Percentiles rank a stretch among this genome's conserved stretches.
Evolutionary conservation across 1,284 basidiomycete genomes (phyloP).

Genomic region (Taiwanofungus camphoratus): DNA sequence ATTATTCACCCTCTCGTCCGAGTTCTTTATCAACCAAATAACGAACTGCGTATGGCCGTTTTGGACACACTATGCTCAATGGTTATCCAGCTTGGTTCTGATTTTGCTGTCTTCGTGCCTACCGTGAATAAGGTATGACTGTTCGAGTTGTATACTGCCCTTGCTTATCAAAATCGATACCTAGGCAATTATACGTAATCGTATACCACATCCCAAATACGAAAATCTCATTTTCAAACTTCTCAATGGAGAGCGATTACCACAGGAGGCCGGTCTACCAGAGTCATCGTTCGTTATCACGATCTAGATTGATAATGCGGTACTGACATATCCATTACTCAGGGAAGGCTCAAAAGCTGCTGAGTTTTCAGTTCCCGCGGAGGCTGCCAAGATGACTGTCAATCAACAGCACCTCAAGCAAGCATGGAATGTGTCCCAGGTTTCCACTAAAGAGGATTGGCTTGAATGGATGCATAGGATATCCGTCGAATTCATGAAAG

Average conservation of each 20-base stretch:
- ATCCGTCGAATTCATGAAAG: constrained; percentile 96
- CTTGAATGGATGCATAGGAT: constrained; percentile 93
- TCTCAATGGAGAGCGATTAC: constrained; percentile 87
- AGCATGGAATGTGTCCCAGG: constrained; percentile 89
- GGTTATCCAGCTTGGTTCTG: constrained; percentile 89
- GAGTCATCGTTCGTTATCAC: constrained; percentile 51
- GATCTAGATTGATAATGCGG: no score
- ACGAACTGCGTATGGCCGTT: constrained; percentile 82
- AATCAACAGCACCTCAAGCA: constrained; percentile 98
- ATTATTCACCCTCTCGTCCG: constrained; percentile 96
- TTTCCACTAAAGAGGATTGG: constrained; percentile 89
- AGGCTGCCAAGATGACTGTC: constrained; percentile 85
- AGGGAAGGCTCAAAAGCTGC: constrained; percentile 59
- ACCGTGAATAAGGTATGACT: constrained; percentile 85
- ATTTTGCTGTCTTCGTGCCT: constrained; percentile 96
- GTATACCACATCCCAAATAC: constrained; percentile 83
- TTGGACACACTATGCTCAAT: constrained; percentile 94
- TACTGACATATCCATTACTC: constrained; percentile 8
- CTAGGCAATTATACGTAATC: constrained; percentile 74
- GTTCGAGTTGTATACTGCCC: no score
- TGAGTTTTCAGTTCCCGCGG: constrained; percentile 74
- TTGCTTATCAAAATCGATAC: neutral
- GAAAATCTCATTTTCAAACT: constrained; percentile 87
- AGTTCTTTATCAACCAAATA: constrained; percentile 73
- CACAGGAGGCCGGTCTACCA: constrained; percentile 62